Base-by-base conservation (phyloP, 352 stramenopile species). In the Pythium biforme region DNA sequence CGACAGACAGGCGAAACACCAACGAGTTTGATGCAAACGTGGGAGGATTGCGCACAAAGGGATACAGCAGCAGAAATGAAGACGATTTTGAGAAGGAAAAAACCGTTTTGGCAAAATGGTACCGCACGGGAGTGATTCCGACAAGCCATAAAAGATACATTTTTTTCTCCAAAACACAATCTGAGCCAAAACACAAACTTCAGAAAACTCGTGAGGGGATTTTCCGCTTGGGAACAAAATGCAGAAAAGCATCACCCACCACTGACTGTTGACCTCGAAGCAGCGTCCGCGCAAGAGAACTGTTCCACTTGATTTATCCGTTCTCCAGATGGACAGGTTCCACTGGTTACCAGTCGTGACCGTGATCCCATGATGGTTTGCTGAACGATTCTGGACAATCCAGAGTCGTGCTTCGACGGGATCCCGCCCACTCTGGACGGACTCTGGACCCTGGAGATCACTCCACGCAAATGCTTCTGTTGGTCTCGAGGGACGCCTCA, bases 171-270 rank as follows among this genome's bases (percentile, higher is more conserved):
- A 43, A 43, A 19, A 43, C 37, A 7, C 37, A n/a, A n/a, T n/a
- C n/a, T n/a, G n/a, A n/a, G n/a, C n/a, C n/a, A 43, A 43, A 43
- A 37, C 3, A 37, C 31, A 37, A 37, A 43, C 37, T 43, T 43
- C 37, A 43, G 37, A 43, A 43, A 43, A n/a, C 37, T 43, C 6
- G 26, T 19, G 29, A 25, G 14, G 9, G 27, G 31, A 49, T 12
- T 17, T 37, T 55, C 31, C 48, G 48, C 25, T 39, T 33, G 48
- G 48, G 10, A n/a, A n/a, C n/a, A n/a, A n/a, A n/a, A n/a, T n/a
- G n/a, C n/a, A n/a, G n/a, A n/a, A n/a, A 27, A 43, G 1, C 37
- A 40, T 7, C 37, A 17, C 12, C 37, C 11, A 43, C 9, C 12
- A 43, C 37, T 43, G 37, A 1, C 37, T 14, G 37, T 43, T 43